phyloP scores from a whole-genome alignment of 345 rosid genomes.

The Adansonia digitata region DNA sequence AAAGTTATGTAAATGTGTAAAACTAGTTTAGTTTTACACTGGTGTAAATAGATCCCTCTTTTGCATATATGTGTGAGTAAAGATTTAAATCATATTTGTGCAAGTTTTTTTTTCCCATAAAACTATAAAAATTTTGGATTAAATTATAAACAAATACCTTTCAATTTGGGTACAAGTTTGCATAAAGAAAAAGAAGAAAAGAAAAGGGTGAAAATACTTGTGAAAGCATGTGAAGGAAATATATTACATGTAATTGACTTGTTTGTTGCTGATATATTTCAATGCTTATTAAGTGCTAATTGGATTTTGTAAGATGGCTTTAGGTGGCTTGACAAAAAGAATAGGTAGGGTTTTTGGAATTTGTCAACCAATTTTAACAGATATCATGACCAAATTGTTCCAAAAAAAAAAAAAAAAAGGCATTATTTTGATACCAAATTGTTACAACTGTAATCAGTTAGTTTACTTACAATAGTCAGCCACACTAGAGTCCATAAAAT shows the following conservation, averaged over 20 bases:
- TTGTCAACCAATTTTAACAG: slow-evolving; percentile 34
- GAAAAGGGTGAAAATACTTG: neutral
- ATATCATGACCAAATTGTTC: slow-evolving; percentile 18
- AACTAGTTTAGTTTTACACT: too few relatives aligned
- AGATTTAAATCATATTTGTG: too few relatives aligned
- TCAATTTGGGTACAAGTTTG: neutral
- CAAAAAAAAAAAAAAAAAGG: slow-evolving; percentile 3
- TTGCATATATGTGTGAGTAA: too few relatives aligned
- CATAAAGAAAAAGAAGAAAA: neutral
- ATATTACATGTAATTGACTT: neutral
- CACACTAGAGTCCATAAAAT: neutral
- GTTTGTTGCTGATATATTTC: neutral
- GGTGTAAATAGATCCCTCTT: too few relatives aligned
- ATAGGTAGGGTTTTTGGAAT: neutral
- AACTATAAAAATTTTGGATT: too few relatives aligned
- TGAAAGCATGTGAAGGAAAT: neutral
- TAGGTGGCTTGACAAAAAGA: slow-evolving; percentile 11
- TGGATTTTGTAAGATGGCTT: too few relatives aligned
- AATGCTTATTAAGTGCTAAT: neutral
- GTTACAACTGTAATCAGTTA: slow-evolving; percentile 28
- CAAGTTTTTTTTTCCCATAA: too few relatives aligned
- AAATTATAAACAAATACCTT: too few relatives aligned
- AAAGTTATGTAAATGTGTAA: too few relatives aligned
- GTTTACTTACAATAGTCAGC: neutral
- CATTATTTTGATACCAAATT: neutral